A percentile compares a stretch with the other conserved stretches of the same genome.
These are phyloP conservation scores for Chrysanthemum makinoi DNA, from an alignment of 129 eudicot species.

Conservation along the genomic window DNA sequence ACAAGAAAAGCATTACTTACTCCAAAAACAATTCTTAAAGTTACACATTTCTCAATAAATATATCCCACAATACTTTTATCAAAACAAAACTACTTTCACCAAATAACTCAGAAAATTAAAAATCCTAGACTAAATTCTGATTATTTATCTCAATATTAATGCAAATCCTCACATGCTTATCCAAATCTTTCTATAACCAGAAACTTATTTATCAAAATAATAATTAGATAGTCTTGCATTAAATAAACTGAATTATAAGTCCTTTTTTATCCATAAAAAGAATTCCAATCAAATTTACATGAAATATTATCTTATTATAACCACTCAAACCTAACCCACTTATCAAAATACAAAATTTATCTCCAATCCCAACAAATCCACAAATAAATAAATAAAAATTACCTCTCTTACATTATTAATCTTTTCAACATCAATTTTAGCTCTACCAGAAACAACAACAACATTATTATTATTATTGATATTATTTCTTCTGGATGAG, in stretches of 20 bases:
- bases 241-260: no score
- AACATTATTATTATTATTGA: not conserved
- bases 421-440: constrained; percentile 52
- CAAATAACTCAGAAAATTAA: no score
- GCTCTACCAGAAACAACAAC: constrained; percentile 51
- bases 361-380: not conserved
- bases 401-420: constrained; percentile 1
- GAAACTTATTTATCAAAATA: not conserved
- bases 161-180: not conserved
- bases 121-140: no score
- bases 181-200: constrained; percentile 4
- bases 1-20: not conserved
- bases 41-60: not conserved
- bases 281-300: no score
- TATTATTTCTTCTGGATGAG: constrained; percentile 36
- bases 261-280: no score
- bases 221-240: not conserved
- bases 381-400: not conserved
- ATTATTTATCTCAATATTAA: not conserved
- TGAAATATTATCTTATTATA: no score
- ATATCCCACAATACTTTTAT: not conserved
- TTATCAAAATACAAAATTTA: constrained; percentile 11
- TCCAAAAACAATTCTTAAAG: not conserved
- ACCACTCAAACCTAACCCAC: constrained; percentile 5
- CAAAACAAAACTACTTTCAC: no score